Evolutionary conservation across 1,284 basidiomycete genomes (phyloP), one percentile per base, ranked within the genome.

Genomic region (Cryptococcus sp.): DNA sequence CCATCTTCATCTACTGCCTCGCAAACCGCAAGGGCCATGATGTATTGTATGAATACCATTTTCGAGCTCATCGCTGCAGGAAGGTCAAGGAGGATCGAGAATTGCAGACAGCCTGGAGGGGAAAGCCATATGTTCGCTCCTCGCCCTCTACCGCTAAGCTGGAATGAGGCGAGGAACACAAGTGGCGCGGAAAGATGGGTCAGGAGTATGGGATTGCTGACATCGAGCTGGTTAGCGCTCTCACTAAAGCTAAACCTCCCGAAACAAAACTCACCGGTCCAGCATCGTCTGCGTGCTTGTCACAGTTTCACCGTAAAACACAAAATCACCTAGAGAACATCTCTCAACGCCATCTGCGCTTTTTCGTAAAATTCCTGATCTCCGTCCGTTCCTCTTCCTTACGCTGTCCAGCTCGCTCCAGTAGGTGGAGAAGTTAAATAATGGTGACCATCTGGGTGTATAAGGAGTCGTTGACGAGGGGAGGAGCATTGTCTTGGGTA

Each of bases 251-350:
- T n/a, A n/a, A n/a, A n/a, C n/a, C 29, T 2, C 29, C 8, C 13
- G 29, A 2, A 20, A 48, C 4, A 19, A 17, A 8, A 80, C 87
- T 78, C 62, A 91, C 93, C 87, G 89, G 72, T 97, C 93, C 1
- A 98, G 82, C 85, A 98, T 85, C 0, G 93, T 95, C 77, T 99
- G 95, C 0, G 95, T 99, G 65, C 91, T 94, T 0, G 92, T 93
- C 6, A 98, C 89, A 0, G 87, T 86, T 77, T 97, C 91, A 23
- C 88, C 89, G 67, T 97, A 98, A 20, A 94, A 70, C 39, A 97
- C 72, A 17, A 86, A 82, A 57, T 92, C 89, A 0, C 94, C 94
- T 13, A 88, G 66, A 53, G 74, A 55, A 38, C 61, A 65, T 55
- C 43, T 60, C 11, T 59, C 61, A 22, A 47, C 54, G n/a, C 48